Evolutionary conservation across 2,329 filamentous ascomycete genomes (phyloP).

Genomic region (Fusarium secorum): DNA sequence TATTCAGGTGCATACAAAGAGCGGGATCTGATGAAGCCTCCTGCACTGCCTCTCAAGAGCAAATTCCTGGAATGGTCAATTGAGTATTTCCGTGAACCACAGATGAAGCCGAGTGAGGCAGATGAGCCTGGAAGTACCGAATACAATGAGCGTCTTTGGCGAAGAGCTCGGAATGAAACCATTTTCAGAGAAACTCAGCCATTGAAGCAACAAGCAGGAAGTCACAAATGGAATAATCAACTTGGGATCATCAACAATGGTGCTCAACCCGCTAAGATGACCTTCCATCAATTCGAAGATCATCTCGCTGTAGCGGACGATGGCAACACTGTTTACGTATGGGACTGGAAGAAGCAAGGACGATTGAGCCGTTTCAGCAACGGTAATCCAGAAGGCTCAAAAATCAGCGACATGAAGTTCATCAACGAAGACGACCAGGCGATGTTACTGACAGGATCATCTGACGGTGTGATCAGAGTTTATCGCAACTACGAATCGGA

Average conservation of each 20-base stretch:
- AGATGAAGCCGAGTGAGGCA: slow-evolving; percentile 96
- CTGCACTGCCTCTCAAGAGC: slow-evolving; percentile 78
- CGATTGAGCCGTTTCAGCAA: slow-evolving; percentile 89
- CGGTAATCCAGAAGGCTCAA: slow-evolving; percentile 88
- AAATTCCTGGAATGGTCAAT: slow-evolving; percentile 95
- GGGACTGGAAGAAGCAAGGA: slow-evolving; percentile 87
- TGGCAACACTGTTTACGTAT: slow-evolving; percentile 86
- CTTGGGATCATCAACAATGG: slow-evolving; percentile 87
- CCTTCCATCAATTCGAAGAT: slow-evolving; percentile 97
- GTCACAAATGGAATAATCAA: slow-evolving; percentile 85
- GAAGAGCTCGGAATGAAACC: slow-evolving; percentile 88
- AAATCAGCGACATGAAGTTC: slow-evolving; percentile 93
- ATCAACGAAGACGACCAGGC: slow-evolving; percentile 99
- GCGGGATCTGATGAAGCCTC: slow-evolving; percentile 65
- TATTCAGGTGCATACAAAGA: slow-evolving; percentile 78
- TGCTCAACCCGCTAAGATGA: slow-evolving; percentile 89
- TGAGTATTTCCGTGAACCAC: slow-evolving; percentile 96
- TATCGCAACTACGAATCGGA: slow-evolving; percentile 90
- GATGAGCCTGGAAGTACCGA: slow-evolving; percentile 96
- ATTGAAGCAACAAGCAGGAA: slow-evolving; percentile 86
- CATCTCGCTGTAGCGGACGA: slow-evolving; percentile 94
- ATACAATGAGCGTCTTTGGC: slow-evolving; percentile 95
- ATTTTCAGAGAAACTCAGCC: slow-evolving; percentile 94
- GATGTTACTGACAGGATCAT: slow-evolving; percentile 91
- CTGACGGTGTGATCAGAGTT: slow-evolving; percentile 91